Conservation (phyloP, 2,329 filamentous ascomycete genomes). For the Aspergillus chevalieri region DNA sequence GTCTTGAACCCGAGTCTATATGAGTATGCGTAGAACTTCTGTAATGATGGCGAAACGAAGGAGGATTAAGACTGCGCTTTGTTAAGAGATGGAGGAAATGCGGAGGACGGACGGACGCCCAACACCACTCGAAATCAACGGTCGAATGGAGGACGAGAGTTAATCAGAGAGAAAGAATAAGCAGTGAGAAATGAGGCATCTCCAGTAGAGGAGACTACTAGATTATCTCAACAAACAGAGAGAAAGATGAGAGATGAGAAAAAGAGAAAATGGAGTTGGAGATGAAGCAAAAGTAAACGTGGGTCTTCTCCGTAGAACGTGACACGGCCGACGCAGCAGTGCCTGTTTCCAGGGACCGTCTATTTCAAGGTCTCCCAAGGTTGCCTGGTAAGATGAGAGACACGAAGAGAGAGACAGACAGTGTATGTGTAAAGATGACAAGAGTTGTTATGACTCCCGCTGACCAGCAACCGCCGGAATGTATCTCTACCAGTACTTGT, state of each 20-base stretch:
- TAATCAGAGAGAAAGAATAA: slow-evolving; percentile 4
- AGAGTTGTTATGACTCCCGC: background rate
- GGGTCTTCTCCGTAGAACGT: slow-evolving; percentile 3
- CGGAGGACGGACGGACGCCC: slow-evolving; percentile 4
- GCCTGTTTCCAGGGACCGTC: background rate
- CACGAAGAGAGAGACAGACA: background rate
- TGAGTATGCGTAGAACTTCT: too few relatives aligned
- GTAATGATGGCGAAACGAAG: background rate
- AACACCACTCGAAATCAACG: background rate
- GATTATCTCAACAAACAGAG: too few relatives aligned
- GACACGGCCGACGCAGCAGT: background rate
- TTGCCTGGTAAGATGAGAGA: background rate
- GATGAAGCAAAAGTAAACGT: slow-evolving; percentile 11
- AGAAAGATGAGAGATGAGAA: background rate
- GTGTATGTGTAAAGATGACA: background rate
- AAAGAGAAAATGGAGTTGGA: slow-evolving; percentile 6
- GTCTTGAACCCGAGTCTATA: too few relatives aligned
- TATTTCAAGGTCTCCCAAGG: background rate
- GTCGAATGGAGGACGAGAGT: slow-evolving; percentile 8
- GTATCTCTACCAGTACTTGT: background rate
- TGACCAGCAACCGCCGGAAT: background rate
- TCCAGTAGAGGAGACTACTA: too few relatives aligned
- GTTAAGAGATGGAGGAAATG: slow-evolving; percentile 3
- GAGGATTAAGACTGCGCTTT: background rate
- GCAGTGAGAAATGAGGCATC: background rate